A percentile compares a stretch with the other conserved stretches of the same genome.
Conservation (phyloP, 257 asterid genomes). For the Paraleonurus japonicus region DNA sequence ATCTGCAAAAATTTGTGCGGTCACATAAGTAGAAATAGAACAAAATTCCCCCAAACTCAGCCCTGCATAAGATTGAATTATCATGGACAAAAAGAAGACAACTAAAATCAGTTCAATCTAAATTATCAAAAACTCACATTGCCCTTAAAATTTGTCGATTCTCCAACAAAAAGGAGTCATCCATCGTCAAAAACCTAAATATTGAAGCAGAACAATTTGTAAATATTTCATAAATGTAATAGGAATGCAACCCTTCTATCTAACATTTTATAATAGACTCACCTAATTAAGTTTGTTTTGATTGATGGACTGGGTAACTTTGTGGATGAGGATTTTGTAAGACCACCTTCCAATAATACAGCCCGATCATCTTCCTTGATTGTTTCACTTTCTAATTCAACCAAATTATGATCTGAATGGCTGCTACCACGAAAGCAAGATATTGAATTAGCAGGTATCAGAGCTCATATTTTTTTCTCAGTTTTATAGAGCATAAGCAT, state of each 20-base stretch:
- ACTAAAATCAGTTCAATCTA: neutral
- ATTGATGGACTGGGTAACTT: constrained; percentile 58
- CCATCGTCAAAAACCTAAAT: constrained; percentile 51
- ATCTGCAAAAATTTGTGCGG: constrained; percentile 80
- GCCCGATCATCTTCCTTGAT: constrained; percentile 81
- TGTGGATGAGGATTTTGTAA: constrained; percentile 60
- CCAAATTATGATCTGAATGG: constrained; percentile 81
- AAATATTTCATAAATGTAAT: constrained; percentile 12
- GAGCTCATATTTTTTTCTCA: neutral
- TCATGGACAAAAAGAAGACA: constrained; percentile 12
- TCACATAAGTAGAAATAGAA: constrained; percentile 84
- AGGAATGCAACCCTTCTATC: neutral
- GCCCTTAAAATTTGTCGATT: constrained; percentile 53
- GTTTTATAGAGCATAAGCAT: neutral
- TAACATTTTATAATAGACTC: constrained; percentile 6
- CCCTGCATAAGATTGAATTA: constrained; percentile 47
- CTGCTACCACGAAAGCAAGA: constrained; percentile 45
- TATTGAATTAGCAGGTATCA: constrained; percentile 4
- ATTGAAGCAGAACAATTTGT: constrained; percentile 12
- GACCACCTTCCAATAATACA: constrained; percentile 85
- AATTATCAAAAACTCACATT: constrained; percentile 37
- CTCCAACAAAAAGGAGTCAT: constrained; percentile 51
- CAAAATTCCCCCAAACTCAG: constrained; percentile 88
- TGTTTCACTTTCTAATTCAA: constrained; percentile 54
- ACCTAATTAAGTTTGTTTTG: constrained; percentile 81